Base-by-base conservation (phyloP, 345 rosid genomes). In the Salix brachista region DNA sequence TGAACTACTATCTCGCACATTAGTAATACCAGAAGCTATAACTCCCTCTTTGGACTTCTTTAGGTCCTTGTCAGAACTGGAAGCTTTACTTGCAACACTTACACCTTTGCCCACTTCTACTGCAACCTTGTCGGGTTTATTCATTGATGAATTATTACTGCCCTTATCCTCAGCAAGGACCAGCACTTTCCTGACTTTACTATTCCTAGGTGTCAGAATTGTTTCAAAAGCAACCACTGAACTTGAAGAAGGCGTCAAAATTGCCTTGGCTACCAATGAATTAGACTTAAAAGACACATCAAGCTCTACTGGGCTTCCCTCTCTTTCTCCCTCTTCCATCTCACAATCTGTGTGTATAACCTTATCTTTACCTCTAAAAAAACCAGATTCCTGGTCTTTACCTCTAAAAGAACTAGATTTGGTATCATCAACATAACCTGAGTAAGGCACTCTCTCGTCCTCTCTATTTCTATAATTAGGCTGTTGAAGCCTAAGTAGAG, bases 261-360 rank as follows among this genome's bases (percentile, higher is more conserved):
- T 79, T 0, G 91, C 86, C 87, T 94, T 92, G 75, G 94, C 98
- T 79, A 94, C 96, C 81, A 91, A 75, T 11, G 88, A 83, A 84
- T 92, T 91, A 42, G 94, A 92, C 79, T 94, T 87, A 83, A 90
- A 94, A 69, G 95, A 90, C 81, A 92, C 96, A 84, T 95, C 94
- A 73, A 95, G 96, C 82, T 93, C 90, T 19, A 91, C 88, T 18
- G 91, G 87, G 72, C 83, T 85, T 78, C 83, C 87, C 72, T 81
- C 89, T 74, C 90, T 88, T 58, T 71, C 85, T 83, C 73, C 78
- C 74, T 89, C 86, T 80, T 78, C 85, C 74, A 79, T 50, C 37
- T 70, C 87, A 70, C 70, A 78, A 82, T 80, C 89, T 2, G 81
- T 73, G 78, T 75, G 72, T 23, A 77, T 78, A 72, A 77, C 71